phyloP scores from a whole-genome alignment of 139 green algal genomes.

The Trebouxia sp. region DNA sequence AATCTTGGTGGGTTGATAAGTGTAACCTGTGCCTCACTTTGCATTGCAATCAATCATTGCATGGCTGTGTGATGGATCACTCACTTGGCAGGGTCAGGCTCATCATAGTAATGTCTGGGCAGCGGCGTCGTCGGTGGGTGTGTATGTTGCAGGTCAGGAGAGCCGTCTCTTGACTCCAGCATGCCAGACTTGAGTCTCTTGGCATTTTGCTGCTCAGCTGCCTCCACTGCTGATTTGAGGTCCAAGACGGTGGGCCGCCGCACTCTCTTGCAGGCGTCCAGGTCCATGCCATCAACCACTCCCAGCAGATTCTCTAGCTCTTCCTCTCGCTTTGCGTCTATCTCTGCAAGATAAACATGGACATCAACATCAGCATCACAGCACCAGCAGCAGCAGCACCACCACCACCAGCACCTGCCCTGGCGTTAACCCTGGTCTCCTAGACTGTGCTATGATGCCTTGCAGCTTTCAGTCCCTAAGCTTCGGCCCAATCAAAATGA shows the following conservation, averaged over 20 bases:
- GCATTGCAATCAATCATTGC: neutral
- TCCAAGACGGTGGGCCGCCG: conserved; percentile 6
- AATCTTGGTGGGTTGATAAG: too few species aligned
- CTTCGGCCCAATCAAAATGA: too few species aligned
- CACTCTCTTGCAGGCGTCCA: conserved; percentile 22
- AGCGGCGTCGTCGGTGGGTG: neutral
- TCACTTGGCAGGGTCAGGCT: conserved; percentile 34
- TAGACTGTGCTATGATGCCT: too few species aligned
- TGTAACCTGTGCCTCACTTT: too few species aligned
- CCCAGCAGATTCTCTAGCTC: neutral
- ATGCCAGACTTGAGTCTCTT: conserved; percentile 16
- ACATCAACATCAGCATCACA: neutral
- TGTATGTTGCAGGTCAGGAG: neutral
- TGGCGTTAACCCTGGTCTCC: too few species aligned
- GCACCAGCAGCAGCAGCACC: neutral
- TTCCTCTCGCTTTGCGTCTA: conserved; percentile 4
- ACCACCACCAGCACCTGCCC: too few species aligned
- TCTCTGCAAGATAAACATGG: too few species aligned
- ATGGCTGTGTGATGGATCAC: neutral
- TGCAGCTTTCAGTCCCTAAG: too few species aligned
- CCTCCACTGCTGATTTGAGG: conserved; percentile 25
- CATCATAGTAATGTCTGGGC: conserved; percentile 32
- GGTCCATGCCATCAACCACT: conserved; percentile 27
- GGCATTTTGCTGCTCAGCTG: conserved; percentile 22
- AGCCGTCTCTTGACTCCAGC: neutral